A percentile compares a stretch with the other conserved stretches of the same genome.
These are phyloP conservation scores for Odontarrhena argentea DNA, from an alignment of 345 rosid genomes.

Conservation along the genomic window DNA sequence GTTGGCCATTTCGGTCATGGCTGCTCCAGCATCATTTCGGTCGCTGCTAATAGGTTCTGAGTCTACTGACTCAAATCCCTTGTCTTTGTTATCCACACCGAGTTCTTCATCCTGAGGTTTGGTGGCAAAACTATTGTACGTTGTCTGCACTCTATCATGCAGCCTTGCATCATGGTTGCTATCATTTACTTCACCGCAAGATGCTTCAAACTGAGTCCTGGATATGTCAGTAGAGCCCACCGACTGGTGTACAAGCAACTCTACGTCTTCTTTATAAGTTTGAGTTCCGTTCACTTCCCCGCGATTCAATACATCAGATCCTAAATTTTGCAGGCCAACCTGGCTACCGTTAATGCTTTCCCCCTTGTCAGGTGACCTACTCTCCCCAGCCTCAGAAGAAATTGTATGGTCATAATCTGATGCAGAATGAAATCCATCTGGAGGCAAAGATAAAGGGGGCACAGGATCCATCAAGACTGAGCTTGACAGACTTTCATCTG, in stretches of 20 bases:
- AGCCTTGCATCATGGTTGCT: conserved; percentile 13
- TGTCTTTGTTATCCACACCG: conserved; percentile 20
- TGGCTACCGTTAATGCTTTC: conserved; percentile 44
- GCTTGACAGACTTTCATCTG: conserved; percentile 56
- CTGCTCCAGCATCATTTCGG: conserved; percentile 13
- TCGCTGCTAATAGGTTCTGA: conserved; percentile 30
- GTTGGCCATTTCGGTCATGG: conserved; percentile 24
- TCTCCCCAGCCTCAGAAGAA: conserved; percentile 36
- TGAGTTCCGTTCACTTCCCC: conserved; percentile 34
- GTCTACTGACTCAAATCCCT: conserved; percentile 14
- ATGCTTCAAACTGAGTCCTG: conserved; percentile 24
- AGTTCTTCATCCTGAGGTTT: conserved; percentile 21
- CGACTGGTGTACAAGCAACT: not conserved
- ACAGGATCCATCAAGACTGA: conserved; percentile 60
- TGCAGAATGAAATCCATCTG: conserved; percentile 45
- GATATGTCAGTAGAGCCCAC: conserved; percentile 20
- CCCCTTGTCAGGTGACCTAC: conserved; percentile 32
- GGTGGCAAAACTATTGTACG: conserved; percentile 11
- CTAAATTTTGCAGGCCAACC: conserved; percentile 30
- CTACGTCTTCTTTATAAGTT: conserved; percentile 26
- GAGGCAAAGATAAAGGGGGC: conserved; percentile 37
- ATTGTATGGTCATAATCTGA: conserved; percentile 38
- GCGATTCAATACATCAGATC: conserved; percentile 31
- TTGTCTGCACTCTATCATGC: not conserved
- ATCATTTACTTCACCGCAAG: conserved; percentile 21